These are phyloP conservation scores for Kwoniella sp. DNA, from an alignment of 768 basidiomycete species.

Conservation along the genomic window DNA sequence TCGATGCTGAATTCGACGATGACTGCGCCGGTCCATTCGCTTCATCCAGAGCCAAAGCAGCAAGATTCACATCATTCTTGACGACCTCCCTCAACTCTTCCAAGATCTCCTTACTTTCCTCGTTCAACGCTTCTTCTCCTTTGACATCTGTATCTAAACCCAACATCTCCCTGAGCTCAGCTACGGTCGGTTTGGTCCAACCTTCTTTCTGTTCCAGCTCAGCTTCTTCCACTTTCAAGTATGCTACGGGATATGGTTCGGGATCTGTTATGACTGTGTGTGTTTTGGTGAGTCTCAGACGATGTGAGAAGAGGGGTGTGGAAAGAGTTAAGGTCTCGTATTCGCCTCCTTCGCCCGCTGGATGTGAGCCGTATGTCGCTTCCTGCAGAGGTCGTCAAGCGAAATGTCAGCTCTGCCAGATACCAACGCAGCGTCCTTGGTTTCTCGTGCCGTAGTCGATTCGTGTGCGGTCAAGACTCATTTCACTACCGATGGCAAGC, in stretches of 20 bases:
- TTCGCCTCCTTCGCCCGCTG: conserved; percentile 97
- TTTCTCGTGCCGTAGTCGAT: too few relatives aligned
- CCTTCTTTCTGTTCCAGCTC: conserved; percentile 63
- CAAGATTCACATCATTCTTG: neutral
- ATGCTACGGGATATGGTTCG: conserved; percentile 78
- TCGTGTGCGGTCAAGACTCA: too few relatives aligned
- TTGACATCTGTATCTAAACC: conserved; percentile 26
- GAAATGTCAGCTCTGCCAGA: too few relatives aligned
- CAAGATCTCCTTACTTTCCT: conserved; percentile 37
- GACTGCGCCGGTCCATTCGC: neutral
- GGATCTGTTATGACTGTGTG: conserved; percentile 70
- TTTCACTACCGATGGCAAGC: too few relatives aligned
- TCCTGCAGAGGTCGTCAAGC: conserved; percentile 61
- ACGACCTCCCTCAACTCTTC: conserved; percentile 7
- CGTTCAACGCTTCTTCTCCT: conserved; percentile 58
- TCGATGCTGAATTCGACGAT: neutral
- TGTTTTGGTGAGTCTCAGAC: conserved; percentile 68
- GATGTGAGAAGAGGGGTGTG: conserved; percentile 80
- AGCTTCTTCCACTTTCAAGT: conserved; percentile 75
- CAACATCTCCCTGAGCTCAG: conserved; percentile 43
- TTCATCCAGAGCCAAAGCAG: neutral
- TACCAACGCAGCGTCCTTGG: too few relatives aligned
- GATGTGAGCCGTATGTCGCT: conserved; percentile 78
- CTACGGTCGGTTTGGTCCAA: conserved; percentile 32
- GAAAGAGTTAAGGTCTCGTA: conserved; percentile 93